Evolutionary conservation across 176 grass and related monocot species (phyloP), one percentile per base, ranked within the genome.

Genomic region (Themeda triandra): DNA sequence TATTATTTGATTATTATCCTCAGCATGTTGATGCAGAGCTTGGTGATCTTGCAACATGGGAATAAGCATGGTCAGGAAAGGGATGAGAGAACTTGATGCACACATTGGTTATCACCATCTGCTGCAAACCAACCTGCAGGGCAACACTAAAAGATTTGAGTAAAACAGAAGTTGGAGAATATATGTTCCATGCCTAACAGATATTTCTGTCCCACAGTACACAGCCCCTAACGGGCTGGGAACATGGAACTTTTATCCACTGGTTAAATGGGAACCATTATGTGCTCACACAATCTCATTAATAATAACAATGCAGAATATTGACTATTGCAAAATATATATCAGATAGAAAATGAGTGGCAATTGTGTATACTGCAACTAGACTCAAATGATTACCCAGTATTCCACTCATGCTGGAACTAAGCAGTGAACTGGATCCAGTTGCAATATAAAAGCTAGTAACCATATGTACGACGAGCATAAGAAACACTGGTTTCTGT

Each of bases 111-210:
- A 78, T 46, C 71, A 53, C 78, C 31, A 27, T 41, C 36, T 63
- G 25, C 65, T 90, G 85, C 76, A 76, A 80, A 73, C 68, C 51
- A 87, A 84, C 69, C 85, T 91, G 70, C 63, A 53, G 41, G 28
- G 32, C 11, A 71, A 71, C 12, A 30, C 6, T 48, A 63, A 1
- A 74, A 82, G 3, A 32, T 42, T 66, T 6, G 53, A 24, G 69
- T 76, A 49, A 48, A 51, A n/a, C n/a, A n/a, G n/a, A n/a, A n/a
- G n/a, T n/a, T n/a, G n/a, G n/a, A n/a, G n/a, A n/a, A n/a, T n/a
- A n/a, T n/a, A n/a, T n/a, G n/a, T n/a, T n/a, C n/a, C n/a, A n/a
- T n/a, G n/a, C n/a, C n/a, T n/a, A n/a, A n/a, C n/a, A n/a, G n/a
- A n/a, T n/a, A n/a, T n/a, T n/a, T n/a, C n/a, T 62, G 37, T 18